A percentile compares a stretch with the other conserved stretches of the same genome.
Evolutionary conservation across 2,329 filamentous ascomycete species (phyloP).

Genomic region (Colletotrichum orchidophilum): DNA sequence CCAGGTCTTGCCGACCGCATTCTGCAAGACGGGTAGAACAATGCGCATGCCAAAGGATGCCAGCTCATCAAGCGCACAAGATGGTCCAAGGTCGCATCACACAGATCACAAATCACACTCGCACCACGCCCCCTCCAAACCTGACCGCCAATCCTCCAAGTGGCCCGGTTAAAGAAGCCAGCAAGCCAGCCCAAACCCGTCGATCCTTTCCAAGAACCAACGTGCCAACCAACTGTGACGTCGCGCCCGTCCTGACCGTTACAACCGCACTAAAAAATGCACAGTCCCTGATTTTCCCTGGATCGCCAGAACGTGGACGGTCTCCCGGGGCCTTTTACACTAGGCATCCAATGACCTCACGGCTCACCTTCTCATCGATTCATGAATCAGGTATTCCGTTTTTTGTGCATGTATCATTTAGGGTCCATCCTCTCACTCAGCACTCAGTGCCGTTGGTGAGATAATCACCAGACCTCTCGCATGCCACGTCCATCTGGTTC

Average conservation of each 20-base stretch:
- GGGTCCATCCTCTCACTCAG: neutral
- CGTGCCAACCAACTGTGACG: slow-evolving; percentile 13
- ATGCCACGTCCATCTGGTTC: too few species aligned
- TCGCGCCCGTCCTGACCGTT: neutral
- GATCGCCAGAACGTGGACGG: slow-evolving; percentile 7
- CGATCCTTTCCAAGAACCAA: neutral
- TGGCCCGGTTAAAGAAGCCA: too few species aligned
- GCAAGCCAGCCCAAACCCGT: neutral
- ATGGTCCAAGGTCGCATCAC: neutral
- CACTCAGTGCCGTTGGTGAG: neutral
- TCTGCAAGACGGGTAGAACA: neutral
- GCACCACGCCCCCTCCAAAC: neutral
- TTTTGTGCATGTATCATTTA: neutral
- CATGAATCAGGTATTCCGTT: neutral
- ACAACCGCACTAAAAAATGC: neutral
- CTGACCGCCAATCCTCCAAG: neutral
- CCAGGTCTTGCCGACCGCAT: neutral
- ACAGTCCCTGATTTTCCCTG: slow-evolving; percentile 3
- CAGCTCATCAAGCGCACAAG: slow-evolving; percentile 6
- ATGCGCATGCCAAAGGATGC: neutral
- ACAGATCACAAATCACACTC: neutral
- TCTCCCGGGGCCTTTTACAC: neutral
- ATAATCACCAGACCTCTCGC: neutral
- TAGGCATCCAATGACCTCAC: slow-evolving; percentile 23
- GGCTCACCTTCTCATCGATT: neutral